phyloP scores from a whole-genome alignment of 202 grass and related monocot species.

The Bolboschoenoplectus hybrid region DNA sequence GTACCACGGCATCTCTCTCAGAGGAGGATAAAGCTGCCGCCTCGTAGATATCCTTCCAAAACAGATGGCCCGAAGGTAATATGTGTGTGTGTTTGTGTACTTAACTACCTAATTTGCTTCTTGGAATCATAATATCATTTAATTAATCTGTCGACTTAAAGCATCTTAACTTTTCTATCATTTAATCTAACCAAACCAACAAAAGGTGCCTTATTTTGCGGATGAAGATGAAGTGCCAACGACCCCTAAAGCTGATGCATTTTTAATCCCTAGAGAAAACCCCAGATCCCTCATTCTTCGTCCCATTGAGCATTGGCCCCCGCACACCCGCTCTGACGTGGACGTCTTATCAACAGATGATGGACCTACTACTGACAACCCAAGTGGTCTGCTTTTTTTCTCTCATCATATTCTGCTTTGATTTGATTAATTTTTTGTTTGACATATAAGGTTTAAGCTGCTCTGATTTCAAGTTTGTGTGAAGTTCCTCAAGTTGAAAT shows the following conservation, averaged over 20 bases:
- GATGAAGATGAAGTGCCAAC: constrained; percentile 69
- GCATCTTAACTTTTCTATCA: constrained; percentile 28
- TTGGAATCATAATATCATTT: neutral
- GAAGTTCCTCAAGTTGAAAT: neutral
- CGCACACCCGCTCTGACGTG: neutral
- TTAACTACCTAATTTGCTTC: neutral
- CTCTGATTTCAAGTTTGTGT: neutral
- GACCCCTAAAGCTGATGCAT: constrained; percentile 87
- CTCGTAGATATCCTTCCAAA: constrained; percentile 76
- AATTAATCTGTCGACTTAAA: constrained; percentile 10
- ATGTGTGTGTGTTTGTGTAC: neutral
- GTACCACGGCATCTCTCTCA: constrained; percentile 88
- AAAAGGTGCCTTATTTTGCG: constrained; percentile 78
- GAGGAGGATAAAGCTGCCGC: constrained; percentile 79
- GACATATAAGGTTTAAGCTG: neutral
- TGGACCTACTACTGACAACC: constrained; percentile 14
- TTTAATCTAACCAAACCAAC: constrained; percentile 20
- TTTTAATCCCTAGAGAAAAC: constrained; percentile 94
- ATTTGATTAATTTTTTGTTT: neutral
- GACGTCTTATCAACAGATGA: constrained; percentile 40
- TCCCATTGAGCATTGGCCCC: constrained; percentile 55
- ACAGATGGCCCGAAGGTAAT: constrained; percentile 66
- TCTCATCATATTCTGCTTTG: neutral
- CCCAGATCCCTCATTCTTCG: constrained; percentile 63
- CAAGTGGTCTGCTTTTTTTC: constrained; percentile 41